Base-by-base conservation (phyloP, 495 filamentous ascomycete species). In the Aspergillus campestris region DNA sequence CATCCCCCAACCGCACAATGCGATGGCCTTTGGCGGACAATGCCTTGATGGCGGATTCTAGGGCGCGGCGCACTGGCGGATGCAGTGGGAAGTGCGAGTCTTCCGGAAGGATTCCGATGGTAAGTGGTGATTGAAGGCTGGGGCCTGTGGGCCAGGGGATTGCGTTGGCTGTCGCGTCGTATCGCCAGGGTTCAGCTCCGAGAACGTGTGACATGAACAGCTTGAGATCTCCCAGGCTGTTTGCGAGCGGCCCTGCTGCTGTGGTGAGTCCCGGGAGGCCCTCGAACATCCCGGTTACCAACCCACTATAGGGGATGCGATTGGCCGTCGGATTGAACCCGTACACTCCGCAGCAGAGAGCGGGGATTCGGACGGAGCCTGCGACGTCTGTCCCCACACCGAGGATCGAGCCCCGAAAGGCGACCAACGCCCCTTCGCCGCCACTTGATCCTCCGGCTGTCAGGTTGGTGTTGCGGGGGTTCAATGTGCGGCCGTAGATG, bases 341-440 rank as follows among this genome's bases (percentile, higher is more conserved):
- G 58, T 74, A 84, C 0, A 84, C 45, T 10, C 78, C 81, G 45
- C 78, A 75, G 51, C 75, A 78, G 6, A 77, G 71, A 0, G 83
- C 79, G 1, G 84, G 84, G 15, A 67, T 69, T 0, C 81, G 67
- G 42, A 85, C 79, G 0, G 75, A 81, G 1, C 80, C 81, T 15
- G 62, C 82, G 52, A 85, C 77, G 49, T 87, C 83, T 0, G 76
- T 80, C 1, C 81, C 82, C 28, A 86, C 73, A 1, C 83, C 83
- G 1, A 85, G 61, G 38, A 74, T 62, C 8, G 70, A 75, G 6
- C 82, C 81, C 8, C 74, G 62, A 11, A 81, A 55, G 1, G 70
- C 78, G 5, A 82, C 39, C 11, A 86, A 60, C 0, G 81, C 79
- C 1, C 72, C 80, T 57, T 87, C 82, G 29, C 83, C 83, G 8